These are phyloP conservation scores for Liquidambar formosana DNA, from an alignment of 164 flowering plant genomes.

Conservation along the genomic window DNA sequence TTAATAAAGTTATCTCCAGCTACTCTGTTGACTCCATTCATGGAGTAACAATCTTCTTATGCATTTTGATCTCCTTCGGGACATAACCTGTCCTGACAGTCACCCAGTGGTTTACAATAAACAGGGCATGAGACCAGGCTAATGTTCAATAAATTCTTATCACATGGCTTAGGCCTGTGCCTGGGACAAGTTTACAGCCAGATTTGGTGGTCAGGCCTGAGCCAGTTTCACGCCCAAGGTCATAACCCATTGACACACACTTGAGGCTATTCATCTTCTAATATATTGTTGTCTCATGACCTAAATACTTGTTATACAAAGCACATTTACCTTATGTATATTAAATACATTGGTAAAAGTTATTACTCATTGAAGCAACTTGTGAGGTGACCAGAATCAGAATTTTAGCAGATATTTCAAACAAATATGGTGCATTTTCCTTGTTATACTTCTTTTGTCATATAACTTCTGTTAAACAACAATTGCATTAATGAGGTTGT, in stretches of 20 bases:
- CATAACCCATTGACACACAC: constrained; percentile 2
- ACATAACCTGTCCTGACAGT: too few relatives aligned
- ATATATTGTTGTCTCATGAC: background rate
- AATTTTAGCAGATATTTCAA: too few relatives aligned
- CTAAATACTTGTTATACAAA: background rate
- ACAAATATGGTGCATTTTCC: too few relatives aligned
- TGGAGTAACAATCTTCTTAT: too few relatives aligned
- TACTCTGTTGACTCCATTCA: too few relatives aligned
- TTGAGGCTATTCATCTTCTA: background rate
- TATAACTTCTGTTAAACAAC: background rate
- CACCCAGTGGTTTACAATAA: too few relatives aligned
- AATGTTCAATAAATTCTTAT: too few relatives aligned
- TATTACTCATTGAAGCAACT: background rate
- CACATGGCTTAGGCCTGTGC: background rate
- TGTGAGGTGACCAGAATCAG: background rate
- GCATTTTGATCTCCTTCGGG: too few relatives aligned
- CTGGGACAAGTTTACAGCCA: background rate
- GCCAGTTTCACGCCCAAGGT: background rate
- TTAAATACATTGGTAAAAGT: background rate
- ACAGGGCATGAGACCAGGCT: too few relatives aligned
- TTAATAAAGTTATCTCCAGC: too few relatives aligned
- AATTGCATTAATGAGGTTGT: background rate
- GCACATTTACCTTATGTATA: background rate
- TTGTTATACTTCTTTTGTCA: background rate
- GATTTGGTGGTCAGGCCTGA: background rate